Conservation (phyloP, 139 green algal species). For the Volvox africanus region DNA sequence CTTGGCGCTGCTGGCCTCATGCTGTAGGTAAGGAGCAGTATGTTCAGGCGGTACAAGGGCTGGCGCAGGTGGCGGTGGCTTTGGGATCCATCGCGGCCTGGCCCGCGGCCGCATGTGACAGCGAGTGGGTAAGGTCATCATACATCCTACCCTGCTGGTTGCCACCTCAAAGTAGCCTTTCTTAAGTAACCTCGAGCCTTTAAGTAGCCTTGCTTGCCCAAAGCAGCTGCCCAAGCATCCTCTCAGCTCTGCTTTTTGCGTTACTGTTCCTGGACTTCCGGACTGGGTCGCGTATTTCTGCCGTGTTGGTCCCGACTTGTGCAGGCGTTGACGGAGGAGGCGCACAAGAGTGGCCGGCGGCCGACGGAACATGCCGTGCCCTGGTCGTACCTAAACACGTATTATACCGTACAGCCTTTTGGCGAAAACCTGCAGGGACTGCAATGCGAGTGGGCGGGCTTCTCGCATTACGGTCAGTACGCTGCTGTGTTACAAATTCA, state of each 20-base stretch:
- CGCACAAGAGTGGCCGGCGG: not conserved
- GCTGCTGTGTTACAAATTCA: too few relatives aligned
- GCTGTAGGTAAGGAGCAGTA: slow-evolving; percentile 26
- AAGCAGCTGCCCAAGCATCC: too few relatives aligned
- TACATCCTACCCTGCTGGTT: too few relatives aligned
- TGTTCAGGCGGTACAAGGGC: not conserved
- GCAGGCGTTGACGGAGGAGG: not conserved
- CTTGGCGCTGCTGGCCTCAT: too few relatives aligned
- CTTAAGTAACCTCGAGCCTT: too few relatives aligned
- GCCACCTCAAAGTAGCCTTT: too few relatives aligned
- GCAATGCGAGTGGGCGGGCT: slow-evolving; percentile 35
- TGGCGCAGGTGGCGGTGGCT: slow-evolving; percentile 6
- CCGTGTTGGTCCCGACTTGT: too few relatives aligned
- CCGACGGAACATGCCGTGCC: slow-evolving; percentile 13
- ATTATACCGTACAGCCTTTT: slow-evolving; percentile 25
- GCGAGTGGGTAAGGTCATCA: slow-evolving; percentile 2
- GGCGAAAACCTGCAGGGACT: not conserved
- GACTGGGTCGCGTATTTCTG: too few relatives aligned
- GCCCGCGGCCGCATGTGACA: slow-evolving; percentile 19
- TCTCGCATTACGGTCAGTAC: not conserved
- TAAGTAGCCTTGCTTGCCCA: too few relatives aligned
- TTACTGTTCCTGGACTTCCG: too few relatives aligned
- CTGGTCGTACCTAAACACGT: slow-evolving; percentile 8
- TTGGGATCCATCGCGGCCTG: slow-evolving; percentile 22
- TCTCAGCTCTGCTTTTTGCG: too few relatives aligned